Conservation (phyloP, 139 green algal species). For the Gonium pectorale region DNA sequence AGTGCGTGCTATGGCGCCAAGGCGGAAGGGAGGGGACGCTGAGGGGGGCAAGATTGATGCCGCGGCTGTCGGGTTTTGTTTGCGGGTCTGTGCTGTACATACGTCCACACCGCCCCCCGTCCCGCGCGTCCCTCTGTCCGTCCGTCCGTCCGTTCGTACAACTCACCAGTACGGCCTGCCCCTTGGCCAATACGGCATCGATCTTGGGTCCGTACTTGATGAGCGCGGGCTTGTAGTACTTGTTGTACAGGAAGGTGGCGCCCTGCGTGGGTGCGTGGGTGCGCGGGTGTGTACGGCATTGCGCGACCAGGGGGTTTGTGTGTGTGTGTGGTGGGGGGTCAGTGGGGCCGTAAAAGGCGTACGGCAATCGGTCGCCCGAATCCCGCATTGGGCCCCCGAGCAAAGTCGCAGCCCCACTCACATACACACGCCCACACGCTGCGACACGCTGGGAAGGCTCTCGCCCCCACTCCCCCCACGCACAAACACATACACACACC, state of each 20-base stretch:
- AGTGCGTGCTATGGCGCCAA: background rate
- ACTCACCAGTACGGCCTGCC: background rate
- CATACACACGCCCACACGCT: too few species aligned
- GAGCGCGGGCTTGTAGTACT: slow-evolving; percentile 42
- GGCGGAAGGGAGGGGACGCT: background rate
- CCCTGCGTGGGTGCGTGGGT: slow-evolving; percentile 32
- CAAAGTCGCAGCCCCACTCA: too few species aligned
- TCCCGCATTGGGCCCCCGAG: background rate
- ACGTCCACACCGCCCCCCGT: background rate
- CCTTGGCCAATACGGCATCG: slow-evolving; percentile 30
- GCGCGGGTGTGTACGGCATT: background rate
- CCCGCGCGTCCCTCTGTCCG: background rate
- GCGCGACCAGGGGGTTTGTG: background rate
- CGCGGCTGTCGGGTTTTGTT: background rate
- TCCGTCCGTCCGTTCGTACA: background rate
- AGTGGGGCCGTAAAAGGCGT: background rate
- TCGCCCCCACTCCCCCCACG: too few species aligned
- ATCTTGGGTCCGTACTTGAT: slow-evolving; percentile 40
- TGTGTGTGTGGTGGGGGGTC: background rate
- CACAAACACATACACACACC: background rate
- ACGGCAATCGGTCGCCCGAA: background rate
- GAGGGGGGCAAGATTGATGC: background rate
- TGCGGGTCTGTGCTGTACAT: background rate
- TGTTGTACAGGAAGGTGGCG: slow-evolving; percentile 43
- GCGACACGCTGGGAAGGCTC: background rate